These are phyloP conservation scores for Tilletia indica DNA, from an alignment of 1,284 basidiomycete species.

Conservation along the genomic window DNA sequence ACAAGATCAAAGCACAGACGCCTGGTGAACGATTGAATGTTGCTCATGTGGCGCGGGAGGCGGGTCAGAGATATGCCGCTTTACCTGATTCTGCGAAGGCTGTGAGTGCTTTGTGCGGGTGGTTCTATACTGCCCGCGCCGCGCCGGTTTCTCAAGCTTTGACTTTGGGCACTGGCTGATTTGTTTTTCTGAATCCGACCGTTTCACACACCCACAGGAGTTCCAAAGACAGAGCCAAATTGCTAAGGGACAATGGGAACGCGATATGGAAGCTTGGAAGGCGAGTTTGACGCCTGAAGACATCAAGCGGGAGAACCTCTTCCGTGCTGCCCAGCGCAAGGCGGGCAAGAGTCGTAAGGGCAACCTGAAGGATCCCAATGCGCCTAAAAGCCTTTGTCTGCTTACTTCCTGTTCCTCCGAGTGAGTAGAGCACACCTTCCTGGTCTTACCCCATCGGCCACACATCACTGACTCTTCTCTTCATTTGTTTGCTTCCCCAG, in stretches of 20 bases:
- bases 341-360: conserved; percentile 88
- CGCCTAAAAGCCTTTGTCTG: conserved; percentile 90
- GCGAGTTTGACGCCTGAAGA: conserved; percentile 86
- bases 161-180: conserved; percentile 47
- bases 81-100: conserved; percentile 78
- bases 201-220: conserved; percentile 20
- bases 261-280: conserved; percentile 80
- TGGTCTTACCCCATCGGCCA: neutral
- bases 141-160: too few species aligned
- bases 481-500: conserved; percentile 12
- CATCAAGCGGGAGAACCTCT: conserved; percentile 88
- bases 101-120: conserved; percentile 14
- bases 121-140: conserved; percentile 50
- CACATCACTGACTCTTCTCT: neutral
- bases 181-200: neutral
- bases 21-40: conserved; percentile 75
- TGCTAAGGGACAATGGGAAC: conserved; percentile 76
- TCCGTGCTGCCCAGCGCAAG: conserved; percentile 85
- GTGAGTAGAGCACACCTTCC: conserved; percentile 62
- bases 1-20: conserved; percentile 68
- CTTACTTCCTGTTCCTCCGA: conserved; percentile 93
- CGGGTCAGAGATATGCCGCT: conserved; percentile 81
- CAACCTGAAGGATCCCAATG: conserved; percentile 94
- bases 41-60: conserved; percentile 91
- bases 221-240: conserved; percentile 65